These are phyloP conservation scores for Quercus parvula DNA, from an alignment of 306 rosid species.

Conservation along the genomic window DNA sequence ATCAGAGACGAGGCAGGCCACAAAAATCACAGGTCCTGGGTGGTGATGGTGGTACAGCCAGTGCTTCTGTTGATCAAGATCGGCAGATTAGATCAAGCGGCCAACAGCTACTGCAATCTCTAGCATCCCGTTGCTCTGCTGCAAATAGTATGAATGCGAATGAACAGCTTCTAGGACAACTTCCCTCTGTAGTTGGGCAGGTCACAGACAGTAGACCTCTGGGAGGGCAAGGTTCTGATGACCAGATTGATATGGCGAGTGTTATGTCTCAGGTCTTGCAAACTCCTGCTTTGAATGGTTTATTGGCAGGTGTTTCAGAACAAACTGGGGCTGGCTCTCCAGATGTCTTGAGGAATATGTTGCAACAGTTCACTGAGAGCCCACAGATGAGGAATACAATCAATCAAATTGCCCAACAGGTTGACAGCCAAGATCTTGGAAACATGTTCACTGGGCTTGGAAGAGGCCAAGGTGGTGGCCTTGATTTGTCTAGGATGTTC, in stretches of 20 bases:
- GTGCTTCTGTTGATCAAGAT: slow-evolving; percentile 48
- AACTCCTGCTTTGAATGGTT: slow-evolving; percentile 84
- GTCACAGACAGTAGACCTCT: slow-evolving; percentile 25
- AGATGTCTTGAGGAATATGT: slow-evolving; percentile 79
- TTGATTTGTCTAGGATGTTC: slow-evolving; percentile 81
- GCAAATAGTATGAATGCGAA: slow-evolving; percentile 31
- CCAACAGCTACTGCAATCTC: slow-evolving; percentile 66
- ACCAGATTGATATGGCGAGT: slow-evolving; percentile 58
- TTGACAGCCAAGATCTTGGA: slow-evolving; percentile 69
- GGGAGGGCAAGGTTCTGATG: slow-evolving; percentile 32
- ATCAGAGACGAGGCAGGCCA: slow-evolving; percentile 61
- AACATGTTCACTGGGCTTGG: slow-evolving; percentile 68
- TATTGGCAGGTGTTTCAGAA: slow-evolving; percentile 83
- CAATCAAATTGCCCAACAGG: slow-evolving; percentile 79
- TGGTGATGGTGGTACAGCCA: slow-evolving; percentile 51
- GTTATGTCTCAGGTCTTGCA: slow-evolving; percentile 90
- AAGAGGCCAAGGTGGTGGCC: slow-evolving; percentile 73
- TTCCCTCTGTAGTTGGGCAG: slow-evolving; percentile 33
- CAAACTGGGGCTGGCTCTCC: slow-evolving; percentile 89
- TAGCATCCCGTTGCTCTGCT: slow-evolving; percentile 51
- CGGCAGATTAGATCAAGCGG: slow-evolving; percentile 42
- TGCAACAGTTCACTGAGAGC: slow-evolving; percentile 88
- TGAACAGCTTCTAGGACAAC: slow-evolving; percentile 35
- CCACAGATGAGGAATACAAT: slow-evolving; percentile 85
- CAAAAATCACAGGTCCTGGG: slow-evolving; percentile 41